Percentiles rank a stretch among this genome's conserved stretches.
These are phyloP conservation scores for Sordariomycetes sp. DNA, from an alignment of 2,329 filamentous ascomycete species.

Conservation along the genomic window DNA sequence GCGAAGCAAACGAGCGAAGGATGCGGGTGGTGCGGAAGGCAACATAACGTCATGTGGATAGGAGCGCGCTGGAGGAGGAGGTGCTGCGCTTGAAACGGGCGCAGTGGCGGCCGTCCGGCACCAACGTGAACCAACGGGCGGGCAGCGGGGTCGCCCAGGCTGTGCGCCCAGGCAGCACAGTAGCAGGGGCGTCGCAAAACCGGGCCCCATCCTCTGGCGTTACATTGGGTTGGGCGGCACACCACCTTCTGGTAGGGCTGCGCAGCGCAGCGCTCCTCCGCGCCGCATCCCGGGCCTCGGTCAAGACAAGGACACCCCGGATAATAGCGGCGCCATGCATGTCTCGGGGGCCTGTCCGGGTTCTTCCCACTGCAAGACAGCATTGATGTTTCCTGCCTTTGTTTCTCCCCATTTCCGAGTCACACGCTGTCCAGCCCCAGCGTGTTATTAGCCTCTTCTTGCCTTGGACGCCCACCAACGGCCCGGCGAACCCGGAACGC, in stretches of 20 bases:
- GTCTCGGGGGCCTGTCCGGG: no score
- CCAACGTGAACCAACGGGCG: background rate
- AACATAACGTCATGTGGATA: background rate
- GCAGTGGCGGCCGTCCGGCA: background rate
- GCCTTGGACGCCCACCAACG: no score
- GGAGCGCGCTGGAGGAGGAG: background rate
- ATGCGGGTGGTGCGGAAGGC: background rate
- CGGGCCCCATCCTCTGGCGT: background rate
- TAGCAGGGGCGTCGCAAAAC: background rate
- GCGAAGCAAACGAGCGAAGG: background rate
- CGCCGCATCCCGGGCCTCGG: background rate
- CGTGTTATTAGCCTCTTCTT: no score
- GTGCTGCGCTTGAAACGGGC: background rate
- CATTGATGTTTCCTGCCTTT: no score
- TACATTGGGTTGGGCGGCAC: background rate
- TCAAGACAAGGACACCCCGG: background rate
- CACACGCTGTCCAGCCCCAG: no score
- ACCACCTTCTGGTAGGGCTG: background rate
- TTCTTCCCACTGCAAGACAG: background rate
- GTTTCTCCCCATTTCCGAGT: no score
- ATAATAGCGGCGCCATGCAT: no score
- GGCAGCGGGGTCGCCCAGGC: background rate
- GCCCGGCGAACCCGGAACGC: no score
- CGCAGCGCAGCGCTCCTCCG: background rate
- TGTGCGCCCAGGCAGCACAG: background rate